Conservation (phyloP, 2,329 filamentous ascomycete genomes). For the Drechmeria coniospora region DNA sequence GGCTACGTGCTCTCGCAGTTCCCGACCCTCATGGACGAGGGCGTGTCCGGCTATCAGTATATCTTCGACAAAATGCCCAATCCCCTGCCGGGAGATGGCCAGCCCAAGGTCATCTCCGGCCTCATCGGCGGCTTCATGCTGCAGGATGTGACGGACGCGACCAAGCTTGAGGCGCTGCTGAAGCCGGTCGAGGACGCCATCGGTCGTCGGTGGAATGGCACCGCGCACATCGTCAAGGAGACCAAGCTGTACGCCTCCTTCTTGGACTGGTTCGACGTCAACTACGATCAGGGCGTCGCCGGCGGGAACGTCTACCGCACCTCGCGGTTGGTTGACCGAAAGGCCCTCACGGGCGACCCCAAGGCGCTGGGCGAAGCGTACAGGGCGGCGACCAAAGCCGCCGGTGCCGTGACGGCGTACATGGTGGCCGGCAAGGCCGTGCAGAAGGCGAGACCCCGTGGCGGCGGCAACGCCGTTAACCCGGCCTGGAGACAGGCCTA, state of each 20-base stretch:
- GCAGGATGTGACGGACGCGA: constrained; percentile 16
- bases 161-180: constrained; percentile 12
- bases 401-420: constrained; percentile 16
- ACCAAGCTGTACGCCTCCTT: constrained; percentile 16
- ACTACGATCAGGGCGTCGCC: constrained; percentile 19
- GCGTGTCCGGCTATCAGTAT: constrained; percentile 33
- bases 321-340: constrained; percentile 27
- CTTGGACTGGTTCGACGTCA: constrained; percentile 19
- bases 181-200: constrained; percentile 21
- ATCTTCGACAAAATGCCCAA: constrained; percentile 20
- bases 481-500: constrained; percentile 33
- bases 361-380: constrained; percentile 21
- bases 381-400: constrained; percentile 15
- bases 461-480: constrained; percentile 26
- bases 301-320: constrained; percentile 21
- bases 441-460: constrained; percentile 24
- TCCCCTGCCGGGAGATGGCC: constrained; percentile 17
- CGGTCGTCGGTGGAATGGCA: constrained; percentile 18
- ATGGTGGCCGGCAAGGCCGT: constrained; percentile 30
- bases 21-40: constrained; percentile 31
- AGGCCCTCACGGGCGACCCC: constrained; percentile 18
- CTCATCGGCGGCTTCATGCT: constrained; percentile 19
- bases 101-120: constrained; percentile 17
- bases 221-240: constrained; percentile 7
- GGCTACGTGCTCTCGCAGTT: constrained; percentile 29